Base-by-base conservation (phyloP, 805 yeast genomes). In the Yamadazyma laniorum region DNA sequence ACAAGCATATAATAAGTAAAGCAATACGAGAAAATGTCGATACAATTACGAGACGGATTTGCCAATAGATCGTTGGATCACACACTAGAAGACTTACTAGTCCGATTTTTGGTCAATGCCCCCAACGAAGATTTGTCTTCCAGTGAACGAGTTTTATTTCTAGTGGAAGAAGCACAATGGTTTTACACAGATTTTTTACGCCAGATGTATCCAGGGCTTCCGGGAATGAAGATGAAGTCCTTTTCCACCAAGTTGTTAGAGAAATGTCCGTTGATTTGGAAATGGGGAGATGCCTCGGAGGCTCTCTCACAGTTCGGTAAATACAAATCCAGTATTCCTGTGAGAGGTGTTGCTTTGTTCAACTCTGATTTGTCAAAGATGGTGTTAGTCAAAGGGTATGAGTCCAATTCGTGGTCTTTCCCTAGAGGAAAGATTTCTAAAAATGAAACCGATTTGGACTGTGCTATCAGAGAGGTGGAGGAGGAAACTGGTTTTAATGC, bases 81-180 rank as follows among this genome's bases (percentile, higher is more conserved):
- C 49, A 85, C 80, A 1, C 65, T 88, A 25, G 96, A 87, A 56
- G 99, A 93, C 57, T 68, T 93, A 25, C 71, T 88, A 13, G 98
- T 87, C 35, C 71, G 99, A 45, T 93, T 93, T 55, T 81, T 95
- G 34, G 77, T 90, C 41, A 93, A 93, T 67, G 85, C 90, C 36
- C 98, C 99, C 7, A 77, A 79, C 4, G 97, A 91, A 53, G 99
- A 93, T 59, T 65, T 91, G 36, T 79, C 93, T 23, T 75, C 90
- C 12, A 74, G 81, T 19, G 91, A 65, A 44, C 73, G 99, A 55
- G 84, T 90, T 18, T 77, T 89, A 54, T 93, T 93, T 65, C 95
- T 90, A 58, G 82, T 93, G 29, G 99, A 93, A 67, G 98, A 93
- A 61, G 99, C 99, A 2, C 96, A 89, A 50, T 93, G 99, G 99